Conservation (phyloP, 2,329 filamentous ascomycete genomes). For the Colletotrichum falcatum region DNA sequence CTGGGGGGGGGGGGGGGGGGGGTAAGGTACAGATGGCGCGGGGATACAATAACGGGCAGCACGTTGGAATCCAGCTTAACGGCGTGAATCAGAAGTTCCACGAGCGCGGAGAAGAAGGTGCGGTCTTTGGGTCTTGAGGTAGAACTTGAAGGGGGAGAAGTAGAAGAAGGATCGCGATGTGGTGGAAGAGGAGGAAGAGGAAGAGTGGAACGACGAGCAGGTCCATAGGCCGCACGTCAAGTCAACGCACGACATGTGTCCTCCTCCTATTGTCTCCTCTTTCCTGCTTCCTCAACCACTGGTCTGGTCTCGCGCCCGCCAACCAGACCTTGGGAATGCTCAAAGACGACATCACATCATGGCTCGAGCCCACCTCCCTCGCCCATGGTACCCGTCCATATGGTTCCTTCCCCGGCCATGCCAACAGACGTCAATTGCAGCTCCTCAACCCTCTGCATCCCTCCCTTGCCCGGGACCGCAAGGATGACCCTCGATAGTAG, state of each 20-base stretch:
- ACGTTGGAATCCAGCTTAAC: constrained; percentile 23
- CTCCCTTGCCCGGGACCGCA: neutral
- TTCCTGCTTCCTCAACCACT: neutral
- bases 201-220: neutral
- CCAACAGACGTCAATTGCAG: constrained; percentile 2
- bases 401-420: neutral
- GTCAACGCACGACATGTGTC: constrained; percentile 11
- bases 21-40: neutral
- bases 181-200: neutral
- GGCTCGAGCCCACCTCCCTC: constrained; percentile 11
- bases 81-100: constrained; percentile 26
- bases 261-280: constrained; percentile 12
- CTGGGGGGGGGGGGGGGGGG: neutral
- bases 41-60: constrained; percentile 12
- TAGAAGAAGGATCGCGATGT: neutral
- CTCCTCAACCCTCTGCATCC: neutral
- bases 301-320: neutral
- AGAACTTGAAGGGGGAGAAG: constrained; percentile 1
- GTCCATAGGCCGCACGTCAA: neutral
- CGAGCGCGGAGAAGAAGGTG: constrained; percentile 7
- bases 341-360: constrained; percentile 15
- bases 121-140: neutral
- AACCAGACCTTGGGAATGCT: constrained; percentile 26
- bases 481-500: neutral
- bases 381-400: neutral